phyloP scores from a whole-genome alignment of 768 basidiomycete species.

The Tremella yokohamensis region DNA sequence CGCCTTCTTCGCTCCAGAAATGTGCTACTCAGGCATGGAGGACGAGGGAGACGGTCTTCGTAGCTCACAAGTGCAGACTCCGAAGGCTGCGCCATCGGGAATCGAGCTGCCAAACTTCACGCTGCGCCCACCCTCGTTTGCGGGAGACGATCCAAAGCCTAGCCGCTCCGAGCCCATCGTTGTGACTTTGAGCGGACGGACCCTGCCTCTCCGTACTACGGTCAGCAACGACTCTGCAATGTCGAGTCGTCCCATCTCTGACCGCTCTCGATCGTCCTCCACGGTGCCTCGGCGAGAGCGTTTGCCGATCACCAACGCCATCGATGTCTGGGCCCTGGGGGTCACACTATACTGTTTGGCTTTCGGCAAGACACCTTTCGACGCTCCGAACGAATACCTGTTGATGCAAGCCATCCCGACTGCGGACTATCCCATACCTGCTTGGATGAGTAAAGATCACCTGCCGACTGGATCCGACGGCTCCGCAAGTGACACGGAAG shows the following conservation, averaged over 20 bases:
- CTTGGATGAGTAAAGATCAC: conserved; percentile 68
- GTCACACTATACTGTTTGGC: conserved; percentile 92
- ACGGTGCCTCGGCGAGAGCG: conserved; percentile 28
- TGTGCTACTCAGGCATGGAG: conserved; percentile 63
- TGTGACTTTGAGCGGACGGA: conserved; percentile 3
- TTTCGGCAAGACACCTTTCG: conserved; percentile 81
- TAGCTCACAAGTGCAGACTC: conserved; percentile 10
- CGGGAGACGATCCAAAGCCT: conserved; percentile 19
- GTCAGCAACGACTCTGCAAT: conserved; percentile 33
- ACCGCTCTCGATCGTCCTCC: conserved; percentile 27
- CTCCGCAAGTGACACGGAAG: conserved; percentile 58
- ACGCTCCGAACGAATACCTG: conserved; percentile 65
- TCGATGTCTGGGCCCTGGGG: conserved; percentile 97
- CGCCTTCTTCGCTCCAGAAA: conserved; percentile 92
- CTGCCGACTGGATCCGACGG: conserved; percentile 57
- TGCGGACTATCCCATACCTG: conserved; percentile 66
- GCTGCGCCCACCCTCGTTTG: conserved; percentile 31
- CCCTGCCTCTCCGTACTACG: conserved; percentile 35
- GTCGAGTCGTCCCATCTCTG: conserved; percentile 17
- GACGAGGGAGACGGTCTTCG: conserved; percentile 6
- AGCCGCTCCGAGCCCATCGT: conserved; percentile 29
- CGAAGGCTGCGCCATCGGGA: conserved; percentile 10
- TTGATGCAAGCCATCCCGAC: conserved; percentile 75
- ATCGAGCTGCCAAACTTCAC: conserved; percentile 36
- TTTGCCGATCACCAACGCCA: conserved; percentile 74